Percentiles rank a stretch among this genome's conserved stretches.
These are phyloP conservation scores for Fusarium poae DNA, from an alignment of 2,329 filamentous ascomycete species.

Conservation along the genomic window DNA sequence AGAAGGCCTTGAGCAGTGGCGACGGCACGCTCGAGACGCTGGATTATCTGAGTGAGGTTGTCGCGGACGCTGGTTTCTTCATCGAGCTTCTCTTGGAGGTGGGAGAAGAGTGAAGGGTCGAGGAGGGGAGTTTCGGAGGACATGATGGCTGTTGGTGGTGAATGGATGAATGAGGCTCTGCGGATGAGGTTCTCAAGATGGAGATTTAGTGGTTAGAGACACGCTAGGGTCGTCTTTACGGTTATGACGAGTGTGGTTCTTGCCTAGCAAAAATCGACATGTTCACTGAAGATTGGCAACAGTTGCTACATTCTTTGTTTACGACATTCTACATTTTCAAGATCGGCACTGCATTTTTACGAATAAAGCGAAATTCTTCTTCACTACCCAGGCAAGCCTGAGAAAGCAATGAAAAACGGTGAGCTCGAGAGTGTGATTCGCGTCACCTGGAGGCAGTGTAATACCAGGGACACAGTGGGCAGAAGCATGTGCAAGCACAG, in stretches of 20 bases:
- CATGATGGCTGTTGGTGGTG: slow-evolving; percentile 45
- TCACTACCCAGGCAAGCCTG: slow-evolving; percentile 56
- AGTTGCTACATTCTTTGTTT: neutral
- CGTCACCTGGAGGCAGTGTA: slow-evolving; percentile 52
- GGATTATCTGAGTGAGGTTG: slow-evolving; percentile 83
- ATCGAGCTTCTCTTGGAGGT: slow-evolving; percentile 89
- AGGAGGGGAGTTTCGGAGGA: slow-evolving; percentile 59
- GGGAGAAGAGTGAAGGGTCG: slow-evolving; percentile 86
- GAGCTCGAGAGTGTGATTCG: slow-evolving; percentile 51
- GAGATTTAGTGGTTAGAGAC: slow-evolving; percentile 13
- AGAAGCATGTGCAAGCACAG: slow-evolving; percentile 59
- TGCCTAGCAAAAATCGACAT: slow-evolving; percentile 5
- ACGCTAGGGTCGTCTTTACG: slow-evolving; percentile 22
- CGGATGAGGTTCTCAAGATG: slow-evolving; percentile 32
- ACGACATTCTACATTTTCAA: neutral
- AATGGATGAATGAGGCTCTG: slow-evolving; percentile 38
- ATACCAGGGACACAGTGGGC: slow-evolving; percentile 60
- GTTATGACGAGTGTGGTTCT: slow-evolving; percentile 7
- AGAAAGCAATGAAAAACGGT: slow-evolving; percentile 57
- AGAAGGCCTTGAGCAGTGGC: slow-evolving; percentile 85
- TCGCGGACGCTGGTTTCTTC: slow-evolving; percentile 87
- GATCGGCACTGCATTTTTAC: neutral
- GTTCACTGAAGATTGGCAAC: neutral
- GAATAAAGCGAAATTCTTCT: slow-evolving; percentile 55
- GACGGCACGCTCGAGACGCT: slow-evolving; percentile 85